Evolutionary conservation across 225 moss, liverwort and hornwort species (phyloP), one percentile per base, ranked within the genome.

Genomic region (Pseudoscleropodium purum): DNA sequence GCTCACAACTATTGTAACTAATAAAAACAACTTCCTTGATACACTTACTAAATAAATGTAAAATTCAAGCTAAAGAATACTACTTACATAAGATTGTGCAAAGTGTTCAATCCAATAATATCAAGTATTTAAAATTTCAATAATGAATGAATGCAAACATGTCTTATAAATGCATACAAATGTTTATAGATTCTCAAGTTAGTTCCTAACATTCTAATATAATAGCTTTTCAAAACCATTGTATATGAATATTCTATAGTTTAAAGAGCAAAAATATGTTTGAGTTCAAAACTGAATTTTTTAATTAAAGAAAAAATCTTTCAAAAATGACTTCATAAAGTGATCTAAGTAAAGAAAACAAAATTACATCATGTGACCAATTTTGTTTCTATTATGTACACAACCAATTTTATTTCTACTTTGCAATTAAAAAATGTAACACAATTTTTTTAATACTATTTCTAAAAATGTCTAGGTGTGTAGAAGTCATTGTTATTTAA

Each of bases 301-400:
- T 8, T 0, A 15, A 0, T 72, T 72, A 15, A 26, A 26, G 26
- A 41, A 15, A 26, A 0, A 3, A 15, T 3, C 26, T 4, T 72
- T 26, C 5, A 26, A 45, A 82, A 24, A 23, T 34, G 3, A 24
- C 20, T 15, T 26, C 3, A 15, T 26, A 5, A 41, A 20, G 26
- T 9, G 45, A 45, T 45, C 27, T 9, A 41, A 72, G 41, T 72
- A 41, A 72, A 5, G 3, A 69, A 72, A 41, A 72, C 3, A 15
- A 72, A 73, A 43, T 16, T 72, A 27, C 3, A 73, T 43, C 16
- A 27, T 10, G 15, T 15, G 9, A 73, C 27, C 8, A 47, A 74
- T n/a, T n/a, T 68, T n/a, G 6, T n/a, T 68, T 68, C 4, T 68
- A 12, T n/a, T 4, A n/a, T 3, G 21, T n/a, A n/a, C 20, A 3